A percentile compares a stretch with the other conserved stretches of the same genome.
Evolutionary conservation across 495 filamentous ascomycete species (phyloP).

Genomic region (Xylaria intraflava): DNA sequence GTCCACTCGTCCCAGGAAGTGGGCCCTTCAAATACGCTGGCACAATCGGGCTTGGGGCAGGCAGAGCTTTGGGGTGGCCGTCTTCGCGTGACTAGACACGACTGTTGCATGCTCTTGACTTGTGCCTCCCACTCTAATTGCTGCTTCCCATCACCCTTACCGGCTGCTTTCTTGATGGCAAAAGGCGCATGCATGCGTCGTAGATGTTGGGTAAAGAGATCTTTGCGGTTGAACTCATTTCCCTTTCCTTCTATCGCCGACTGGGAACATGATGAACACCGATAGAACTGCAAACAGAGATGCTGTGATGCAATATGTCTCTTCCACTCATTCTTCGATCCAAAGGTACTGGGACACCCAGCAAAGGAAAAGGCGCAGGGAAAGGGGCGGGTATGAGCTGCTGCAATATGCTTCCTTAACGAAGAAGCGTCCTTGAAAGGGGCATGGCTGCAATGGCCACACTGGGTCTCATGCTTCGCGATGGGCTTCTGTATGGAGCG

Average conservation of each 20-base stretch:
- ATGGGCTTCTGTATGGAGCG: slow-evolving; percentile 45
- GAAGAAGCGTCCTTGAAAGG: slow-evolving; percentile 55
- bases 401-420: slow-evolving; percentile 53
- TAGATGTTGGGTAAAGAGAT: slow-evolving; percentile 89
- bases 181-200: slow-evolving; percentile 80
- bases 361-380: slow-evolving; percentile 79
- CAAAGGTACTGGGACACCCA: slow-evolving; percentile 78
- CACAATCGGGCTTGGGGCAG: slow-evolving; percentile 66
- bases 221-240: slow-evolving; percentile 77
- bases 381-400: slow-evolving; percentile 64
- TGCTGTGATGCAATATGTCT: slow-evolving; percentile 87
- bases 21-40: slow-evolving; percentile 58
- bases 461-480: slow-evolving; percentile 49
- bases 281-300: slow-evolving; percentile 74
- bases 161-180: slow-evolving; percentile 41
- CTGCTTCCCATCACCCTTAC: slow-evolving; percentile 46
- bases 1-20: slow-evolving; percentile 80
- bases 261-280: slow-evolving; percentile 66
- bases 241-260: slow-evolving; percentile 54
- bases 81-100: slow-evolving; percentile 64
- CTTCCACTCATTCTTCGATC: slow-evolving; percentile 95
- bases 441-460: slow-evolving; percentile 48
- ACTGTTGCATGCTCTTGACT: slow-evolving; percentile 53
- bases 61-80: slow-evolving; percentile 58
- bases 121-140: slow-evolving; percentile 50